These are phyloP conservation scores for Malus hybrid DNA, from an alignment of 331 rosid genomes.

Conservation along the genomic window DNA sequence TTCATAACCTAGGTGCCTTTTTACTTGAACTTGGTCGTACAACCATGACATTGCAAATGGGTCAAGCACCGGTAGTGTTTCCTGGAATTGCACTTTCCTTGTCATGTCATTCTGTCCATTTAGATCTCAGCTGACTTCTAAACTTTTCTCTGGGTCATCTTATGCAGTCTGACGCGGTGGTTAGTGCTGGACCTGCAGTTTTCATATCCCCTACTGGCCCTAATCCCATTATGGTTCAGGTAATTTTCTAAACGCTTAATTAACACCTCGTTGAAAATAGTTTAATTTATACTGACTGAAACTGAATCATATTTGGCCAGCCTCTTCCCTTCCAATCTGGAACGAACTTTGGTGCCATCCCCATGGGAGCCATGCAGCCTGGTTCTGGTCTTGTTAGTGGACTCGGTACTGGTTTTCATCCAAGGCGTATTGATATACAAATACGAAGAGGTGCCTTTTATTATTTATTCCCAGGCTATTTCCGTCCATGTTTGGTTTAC, in stretches of 20 bases:
- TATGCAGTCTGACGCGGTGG: constrained; percentile 86
- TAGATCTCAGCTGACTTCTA: constrained; percentile 7
- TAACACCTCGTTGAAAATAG: constrained; percentile 11
- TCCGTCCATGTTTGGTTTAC: neutral
- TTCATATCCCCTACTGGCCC: constrained; percentile 87
- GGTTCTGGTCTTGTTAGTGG: constrained; percentile 64
- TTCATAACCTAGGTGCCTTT: constrained; percentile 84
- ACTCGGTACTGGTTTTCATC: constrained; percentile 57
- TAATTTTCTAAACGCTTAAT: constrained; percentile 17
- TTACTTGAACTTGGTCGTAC: constrained; percentile 98
- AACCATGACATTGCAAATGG: constrained; percentile 82
- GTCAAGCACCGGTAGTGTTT: constrained; percentile 72
- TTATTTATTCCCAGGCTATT: neutral
- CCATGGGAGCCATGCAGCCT: constrained; percentile 70
- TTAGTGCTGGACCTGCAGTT: constrained; percentile 96
- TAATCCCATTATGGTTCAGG: constrained; percentile 99
- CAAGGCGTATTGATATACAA: constrained; percentile 95
- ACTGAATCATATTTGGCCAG: constrained; percentile 45
- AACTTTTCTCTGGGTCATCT: constrained; percentile 17
- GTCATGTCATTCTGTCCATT: constrained; percentile 18
- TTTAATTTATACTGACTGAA: constrained; percentile 33
- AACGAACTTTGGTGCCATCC: constrained; percentile 60
- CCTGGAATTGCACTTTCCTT: constrained; percentile 5
- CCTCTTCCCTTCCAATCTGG: constrained; percentile 91
- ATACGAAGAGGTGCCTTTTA: constrained; percentile 69